Conservation (phyloP, 768 basidiomycete species). For the Leccinum sublutescens region DNA sequence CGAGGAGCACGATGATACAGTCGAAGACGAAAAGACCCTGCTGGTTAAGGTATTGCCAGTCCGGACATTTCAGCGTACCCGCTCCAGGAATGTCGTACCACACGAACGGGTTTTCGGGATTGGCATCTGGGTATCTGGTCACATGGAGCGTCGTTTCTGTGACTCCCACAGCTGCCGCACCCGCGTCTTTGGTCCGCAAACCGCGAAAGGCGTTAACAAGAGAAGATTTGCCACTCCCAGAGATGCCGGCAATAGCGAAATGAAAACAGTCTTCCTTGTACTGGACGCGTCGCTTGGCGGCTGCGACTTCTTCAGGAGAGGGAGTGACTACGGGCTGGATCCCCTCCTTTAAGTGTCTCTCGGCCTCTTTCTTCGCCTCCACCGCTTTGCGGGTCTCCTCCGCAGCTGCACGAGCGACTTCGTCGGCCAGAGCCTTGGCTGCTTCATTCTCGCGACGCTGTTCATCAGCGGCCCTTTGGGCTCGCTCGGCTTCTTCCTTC, state of each 20-base stretch:
- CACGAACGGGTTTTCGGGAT: slow-evolving; percentile 19
- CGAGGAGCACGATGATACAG: slow-evolving; percentile 32
- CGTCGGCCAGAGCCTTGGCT: background rate
- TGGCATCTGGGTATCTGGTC: slow-evolving; percentile 26
- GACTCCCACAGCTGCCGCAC: slow-evolving; percentile 30
- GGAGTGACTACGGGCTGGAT: slow-evolving; percentile 28
- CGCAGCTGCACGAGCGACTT: background rate
- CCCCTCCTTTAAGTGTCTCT: slow-evolving; percentile 21
- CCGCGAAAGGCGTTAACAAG: slow-evolving; percentile 37
- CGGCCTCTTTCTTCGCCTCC: slow-evolving; percentile 14
- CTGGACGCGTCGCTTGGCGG: too few species aligned
- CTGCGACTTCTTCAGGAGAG: slow-evolving; percentile 13
- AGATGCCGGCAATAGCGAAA: slow-evolving; percentile 31
- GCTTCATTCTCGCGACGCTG: background rate
- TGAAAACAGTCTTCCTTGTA: too few species aligned
- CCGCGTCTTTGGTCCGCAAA: slow-evolving; percentile 15
- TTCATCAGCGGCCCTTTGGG: background rate
- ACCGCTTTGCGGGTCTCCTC: slow-evolving; percentile 2
- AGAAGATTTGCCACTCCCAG: slow-evolving; percentile 38
- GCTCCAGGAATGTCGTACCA: slow-evolving; percentile 40
- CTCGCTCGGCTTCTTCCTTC: background rate
- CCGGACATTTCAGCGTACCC: slow-evolving; percentile 30
- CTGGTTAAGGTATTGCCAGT: slow-evolving; percentile 37
- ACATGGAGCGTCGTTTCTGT: slow-evolving; percentile 30
- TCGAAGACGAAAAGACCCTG: slow-evolving; percentile 39